Evolutionary conservation across 2,329 filamentous ascomycete species (phyloP), one percentile per base, ranked within the genome.

Genomic region (Sporothrix brunneoviolacea): DNA sequence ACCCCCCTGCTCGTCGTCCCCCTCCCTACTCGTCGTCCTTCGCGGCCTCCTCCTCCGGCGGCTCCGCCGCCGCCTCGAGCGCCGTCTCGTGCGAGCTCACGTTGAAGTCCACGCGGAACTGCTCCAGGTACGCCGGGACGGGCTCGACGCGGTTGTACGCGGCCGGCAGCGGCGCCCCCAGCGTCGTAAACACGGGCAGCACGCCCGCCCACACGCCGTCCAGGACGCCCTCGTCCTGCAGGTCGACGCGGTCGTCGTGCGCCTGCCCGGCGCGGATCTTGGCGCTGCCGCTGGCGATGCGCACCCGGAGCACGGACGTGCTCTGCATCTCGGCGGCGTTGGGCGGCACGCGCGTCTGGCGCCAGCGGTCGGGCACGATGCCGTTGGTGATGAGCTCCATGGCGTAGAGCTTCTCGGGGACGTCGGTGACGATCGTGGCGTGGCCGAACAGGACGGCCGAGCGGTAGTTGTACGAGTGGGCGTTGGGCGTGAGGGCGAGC

Each of bases 401-500:
- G 8, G 88, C 88, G 69, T 79, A 93, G 5, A 87, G 63, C 62
- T 87, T 87, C 70, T 95, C 89, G 3, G 75, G 77, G 0, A 68
- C 65, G 54, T 85, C 79, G 2, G 79, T 77, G 7, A 95, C 86
- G 2, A 84, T 66, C 8, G 68, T 72, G 0, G 84, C 89, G 63
- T 83, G 79, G 1, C 89, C 90, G 61, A 91, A 89, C 12, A 93
- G 73, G 8, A 89, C 72, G 10, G 86, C 86, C 35, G 83, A 88
- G 55, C 88, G 86, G 70, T 93, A 95, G 72, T 94, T 91, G 72
- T 88, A 91, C 69, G 80, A 87, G 71, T 94, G 88, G 53, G 79
- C 80, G 70, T 88, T 86, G 12, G 88, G 86, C 0, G 88, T 89
- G 13, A 94, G 76, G 18, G 86, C 79, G 28, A 95, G 79, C 8